Evolutionary conservation across 1,284 basidiomycete genomes (phyloP), one percentile per base, ranked within the genome.

Genomic region (Sanghuangporus sanghuang): DNA sequence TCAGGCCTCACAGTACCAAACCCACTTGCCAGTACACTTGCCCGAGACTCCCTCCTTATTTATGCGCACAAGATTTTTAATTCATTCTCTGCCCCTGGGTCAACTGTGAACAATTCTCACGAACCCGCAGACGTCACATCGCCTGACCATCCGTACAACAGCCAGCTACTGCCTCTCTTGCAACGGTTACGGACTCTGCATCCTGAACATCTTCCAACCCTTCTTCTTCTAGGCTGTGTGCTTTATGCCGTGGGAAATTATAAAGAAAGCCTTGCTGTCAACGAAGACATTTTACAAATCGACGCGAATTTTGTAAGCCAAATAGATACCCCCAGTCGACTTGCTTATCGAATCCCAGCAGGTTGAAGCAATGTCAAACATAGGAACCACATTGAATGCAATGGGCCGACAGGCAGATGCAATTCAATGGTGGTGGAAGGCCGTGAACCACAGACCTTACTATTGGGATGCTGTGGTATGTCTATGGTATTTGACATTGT

Each of bases 351-450:
- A 66, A 46, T 46, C 8, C 8, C 53, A 32, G 7, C 49, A 78
- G 76, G 76, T 73, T 38, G 80, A 81, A 69, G 78, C 79, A 7
- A 79, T 81, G 79, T 76, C 75, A 61, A 84, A 84, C 67, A 78
- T 83, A 46, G 82, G 82, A 5, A 81, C 79, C 7, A 79, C 81
- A 6, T 70, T 80, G 57, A 75, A 78, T 21, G 77, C 78, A 35
- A 59, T 59, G 49, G 72, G 76, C 57, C 69, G 71, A 7, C 71
- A 71, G 63, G 62, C 68, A 6, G 76, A 78, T 49, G 79, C 79
- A 1, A 75, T 79, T 64, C 68, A 67, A 32, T 80, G 78, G 78
- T 81, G 79, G 79, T 75, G 75, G 75, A 74, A 73, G 55, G 79
- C 79, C 8, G 72, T 81, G 56, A 71, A 73, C 55, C 65, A 79